Percentiles rank a stretch among this genome's conserved stretches.
Conservation (phyloP, 805 yeast genomes). For the Pichia cephalocereana region DNA sequence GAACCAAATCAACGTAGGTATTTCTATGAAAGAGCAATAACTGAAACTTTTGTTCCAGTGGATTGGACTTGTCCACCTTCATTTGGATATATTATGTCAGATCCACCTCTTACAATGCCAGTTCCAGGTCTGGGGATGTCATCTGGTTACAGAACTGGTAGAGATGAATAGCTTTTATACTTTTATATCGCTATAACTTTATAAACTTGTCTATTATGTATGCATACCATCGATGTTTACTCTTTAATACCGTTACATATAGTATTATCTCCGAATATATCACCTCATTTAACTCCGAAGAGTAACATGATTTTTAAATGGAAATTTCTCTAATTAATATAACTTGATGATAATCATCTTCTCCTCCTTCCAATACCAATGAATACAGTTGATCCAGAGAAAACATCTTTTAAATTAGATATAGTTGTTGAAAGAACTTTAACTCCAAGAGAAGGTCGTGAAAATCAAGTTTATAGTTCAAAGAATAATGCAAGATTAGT, state of each 20-base stretch:
- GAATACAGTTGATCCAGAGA: not conserved
- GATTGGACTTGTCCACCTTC: slow-evolving; percentile 22
- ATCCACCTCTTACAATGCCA: slow-evolving; percentile 23
- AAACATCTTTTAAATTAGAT: not conserved
- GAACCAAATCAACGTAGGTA: slow-evolving; percentile 1
- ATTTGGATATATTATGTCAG: slow-evolving; percentile 14
- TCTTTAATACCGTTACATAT: too few relatives aligned
- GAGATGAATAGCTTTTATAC: slow-evolving; percentile 1
- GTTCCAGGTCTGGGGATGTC: slow-evolving; percentile 19
- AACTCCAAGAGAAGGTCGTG: slow-evolving; percentile 47
- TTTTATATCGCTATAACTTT: too few relatives aligned
- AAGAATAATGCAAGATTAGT: slow-evolving; percentile 74
- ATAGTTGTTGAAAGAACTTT: not conserved
- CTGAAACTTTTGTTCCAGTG: slow-evolving; percentile 23
- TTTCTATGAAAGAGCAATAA: slow-evolving; percentile 23
- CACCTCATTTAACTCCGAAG: too few relatives aligned
- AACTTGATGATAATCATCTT: too few relatives aligned
- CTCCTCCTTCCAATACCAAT: too few relatives aligned
- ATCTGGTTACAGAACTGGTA: slow-evolving; percentile 21
- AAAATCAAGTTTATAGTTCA: slow-evolving; percentile 48
- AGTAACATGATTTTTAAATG: too few relatives aligned
- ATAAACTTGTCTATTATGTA: too few relatives aligned
- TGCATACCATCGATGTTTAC: too few relatives aligned
- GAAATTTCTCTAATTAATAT: too few relatives aligned
- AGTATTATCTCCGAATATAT: too few relatives aligned